Evolutionary conservation across 352 stramenopile species (phyloP), one percentile per base, ranked within the genome.

Genomic region (Pythium biforme): DNA sequence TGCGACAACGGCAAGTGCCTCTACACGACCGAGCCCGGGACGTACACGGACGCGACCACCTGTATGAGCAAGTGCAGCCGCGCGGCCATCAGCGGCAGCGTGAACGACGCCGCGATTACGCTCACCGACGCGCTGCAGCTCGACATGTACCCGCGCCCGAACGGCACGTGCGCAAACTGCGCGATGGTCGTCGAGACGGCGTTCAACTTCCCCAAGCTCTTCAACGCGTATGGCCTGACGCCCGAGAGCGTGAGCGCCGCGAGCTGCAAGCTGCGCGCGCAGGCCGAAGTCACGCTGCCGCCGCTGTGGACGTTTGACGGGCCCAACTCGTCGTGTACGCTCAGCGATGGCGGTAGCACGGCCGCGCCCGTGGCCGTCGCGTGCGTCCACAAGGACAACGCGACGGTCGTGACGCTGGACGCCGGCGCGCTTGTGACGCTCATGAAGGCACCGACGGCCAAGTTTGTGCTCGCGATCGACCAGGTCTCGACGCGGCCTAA

Each of bases 181-280:
- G 79, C 79, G 47, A 70, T 89, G 50, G 68, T 84, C 31, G 66
- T 77, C 9, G 46, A 62, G 34, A 89, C 81, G 47, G 68, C 29
- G 10, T 94, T 85, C 69, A 85, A 92, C 63, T 94, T 94, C 50
- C 84, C 84, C 3, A 70, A 75, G 49, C 77, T 92, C 70, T 73
- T 94, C 37, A 57, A 73, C 31, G 76, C 77, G n/a, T 89, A 86
- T 57, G 75, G 83, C 58, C 59, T 94, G 6, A 77, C 81, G 11
- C 33, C 68, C 8, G 50, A 57, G 22, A 84, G 72, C 9, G 63
- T 94, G 17, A 25, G 56, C 6, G 55, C 64, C 9, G 50, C 47
- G 5, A 45, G 53, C 10, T 94, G 84, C 49, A 70, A 74, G 39
- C 91, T 88, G 26, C 71, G 74, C 14, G 70, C 72, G 8, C 64